Conservation (phyloP, 305 asterid genomes). For the Fraxinus sp. region DNA sequence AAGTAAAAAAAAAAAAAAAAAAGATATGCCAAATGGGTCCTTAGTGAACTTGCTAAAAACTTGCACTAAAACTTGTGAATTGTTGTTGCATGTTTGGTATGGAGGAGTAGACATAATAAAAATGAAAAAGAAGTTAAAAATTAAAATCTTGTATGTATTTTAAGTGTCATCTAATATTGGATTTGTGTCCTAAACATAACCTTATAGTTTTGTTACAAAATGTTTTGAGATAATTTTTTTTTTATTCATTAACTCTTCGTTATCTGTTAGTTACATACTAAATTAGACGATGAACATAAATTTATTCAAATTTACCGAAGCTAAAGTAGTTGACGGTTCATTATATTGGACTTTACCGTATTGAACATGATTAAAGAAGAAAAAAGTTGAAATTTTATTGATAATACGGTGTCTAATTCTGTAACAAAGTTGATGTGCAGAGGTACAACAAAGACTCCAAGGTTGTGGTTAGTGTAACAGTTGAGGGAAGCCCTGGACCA, state of each 20-base stretch:
- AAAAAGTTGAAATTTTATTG: background rate
- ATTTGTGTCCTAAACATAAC: background rate
- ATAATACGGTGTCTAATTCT: background rate
- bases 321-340: background rate
- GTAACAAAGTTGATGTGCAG: constrained; percentile 23
- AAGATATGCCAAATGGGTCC: no score
- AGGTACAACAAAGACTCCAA: constrained; percentile 59
- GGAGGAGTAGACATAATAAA: background rate
- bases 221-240: background rate
- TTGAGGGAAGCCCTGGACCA: constrained; percentile 79
- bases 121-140: background rate
- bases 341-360: background rate
- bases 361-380: background rate
- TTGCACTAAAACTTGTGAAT: background rate
- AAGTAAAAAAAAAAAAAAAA: no score
- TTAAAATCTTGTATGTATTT: background rate
- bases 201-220: no score
- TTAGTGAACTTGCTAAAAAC: no score
- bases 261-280: no score
- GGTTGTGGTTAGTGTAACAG: constrained; percentile 70
- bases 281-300: background rate
- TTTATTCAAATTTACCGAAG: no score
- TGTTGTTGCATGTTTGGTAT: background rate
- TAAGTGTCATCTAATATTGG: background rate
- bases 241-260: background rate